phyloP scores from a whole-genome alignment of 1,284 basidiomycete genomes.

The Nidula niveotomentosa region DNA sequence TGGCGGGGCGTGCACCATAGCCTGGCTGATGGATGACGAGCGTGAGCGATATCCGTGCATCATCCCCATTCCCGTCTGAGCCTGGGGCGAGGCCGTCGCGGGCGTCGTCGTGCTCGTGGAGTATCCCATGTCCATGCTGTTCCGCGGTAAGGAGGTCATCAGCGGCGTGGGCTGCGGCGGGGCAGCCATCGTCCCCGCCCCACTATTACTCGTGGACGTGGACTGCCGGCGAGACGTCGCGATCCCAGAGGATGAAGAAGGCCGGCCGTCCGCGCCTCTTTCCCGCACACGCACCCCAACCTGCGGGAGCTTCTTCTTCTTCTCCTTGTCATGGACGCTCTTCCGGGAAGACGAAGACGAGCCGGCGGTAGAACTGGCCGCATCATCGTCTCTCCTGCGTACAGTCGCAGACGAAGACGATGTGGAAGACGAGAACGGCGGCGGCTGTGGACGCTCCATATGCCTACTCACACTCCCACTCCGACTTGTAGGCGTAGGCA shows the following conservation, averaged over 20 bases:
- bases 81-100: not conserved
- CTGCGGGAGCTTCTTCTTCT: slow-evolving; percentile 41
- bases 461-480: not conserved
- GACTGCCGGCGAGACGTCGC: slow-evolving; percentile 10
- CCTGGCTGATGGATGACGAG: slow-evolving; percentile 1
- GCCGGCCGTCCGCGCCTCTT: slow-evolving; percentile 21
- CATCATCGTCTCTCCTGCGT: slow-evolving; percentile 5
- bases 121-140: slow-evolving; percentile 10
- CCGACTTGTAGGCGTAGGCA: not conserved
- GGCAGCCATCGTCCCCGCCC: not conserved
- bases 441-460: too few relatives aligned
- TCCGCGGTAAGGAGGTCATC: slow-evolving; percentile 10
- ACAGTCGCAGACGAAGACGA: not conserved
- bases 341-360: slow-evolving; percentile 9
- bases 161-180: slow-evolving; percentile 11
- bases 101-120: slow-evolving; percentile 8
- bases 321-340: slow-evolving; percentile 12
- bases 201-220: not conserved
- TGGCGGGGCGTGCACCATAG: not conserved
- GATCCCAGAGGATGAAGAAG: slow-evolving; percentile 5
- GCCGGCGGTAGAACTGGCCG: too few relatives aligned
- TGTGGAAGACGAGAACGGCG: too few relatives aligned
- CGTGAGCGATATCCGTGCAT: not conserved
- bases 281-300: slow-evolving; percentile 42
- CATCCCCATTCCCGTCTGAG: not conserved